These are phyloP conservation scores for Vanderwaltozyma tropicalis DNA, from an alignment of 805 yeast genomes.

Conservation along the genomic window DNA sequence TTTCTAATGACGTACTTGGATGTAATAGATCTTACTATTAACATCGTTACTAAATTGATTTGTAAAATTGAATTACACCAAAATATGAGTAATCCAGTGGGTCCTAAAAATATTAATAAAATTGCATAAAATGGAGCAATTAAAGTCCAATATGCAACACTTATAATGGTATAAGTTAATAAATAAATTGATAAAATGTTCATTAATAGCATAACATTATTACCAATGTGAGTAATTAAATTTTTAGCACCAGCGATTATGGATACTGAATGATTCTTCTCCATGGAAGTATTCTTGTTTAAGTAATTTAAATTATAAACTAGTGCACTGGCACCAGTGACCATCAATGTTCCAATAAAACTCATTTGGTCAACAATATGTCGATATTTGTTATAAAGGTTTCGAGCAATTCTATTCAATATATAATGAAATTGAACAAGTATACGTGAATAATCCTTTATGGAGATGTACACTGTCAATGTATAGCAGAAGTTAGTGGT, in stretches of 20 bases:
- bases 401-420: too few relatives aligned
- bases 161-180: slow-evolving; percentile 1
- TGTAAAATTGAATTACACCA: slow-evolving; percentile 2
- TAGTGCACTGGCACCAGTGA: neutral
- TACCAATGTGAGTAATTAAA: too few relatives aligned
- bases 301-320: neutral
- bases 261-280: neutral
- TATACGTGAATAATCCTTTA: too few relatives aligned
- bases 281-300: neutral
- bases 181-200: slow-evolving; percentile 1
- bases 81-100: neutral
- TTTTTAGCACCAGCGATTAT: neutral
- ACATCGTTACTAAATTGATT: slow-evolving; percentile 1
- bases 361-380: neutral
- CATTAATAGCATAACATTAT: neutral
- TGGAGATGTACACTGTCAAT: too few relatives aligned
- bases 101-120: neutral
- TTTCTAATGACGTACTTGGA: neutral
- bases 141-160: slow-evolving; percentile 1
- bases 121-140: neutral
- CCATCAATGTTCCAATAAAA: neutral
- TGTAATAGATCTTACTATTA: neutral
- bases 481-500: too few relatives aligned
- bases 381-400: too few relatives aligned
- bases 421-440: too few relatives aligned